Base-by-base conservation (phyloP, 768 basidiomycete species). In the Serpula lacrymans region DNA sequence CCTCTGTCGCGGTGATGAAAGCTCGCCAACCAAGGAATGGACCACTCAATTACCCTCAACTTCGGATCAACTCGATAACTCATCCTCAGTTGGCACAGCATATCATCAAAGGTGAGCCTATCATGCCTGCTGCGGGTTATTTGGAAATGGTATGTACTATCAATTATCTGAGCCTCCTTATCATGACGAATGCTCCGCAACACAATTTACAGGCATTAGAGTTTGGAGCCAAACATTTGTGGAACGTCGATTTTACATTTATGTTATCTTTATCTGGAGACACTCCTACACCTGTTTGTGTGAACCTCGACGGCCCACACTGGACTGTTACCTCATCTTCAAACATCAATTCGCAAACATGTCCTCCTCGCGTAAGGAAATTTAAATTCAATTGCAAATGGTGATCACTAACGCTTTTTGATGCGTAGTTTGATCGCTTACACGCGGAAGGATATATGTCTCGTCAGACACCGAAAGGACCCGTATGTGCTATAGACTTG, bases 121-220 rank as follows among this genome's bases (percentile, higher is more conserved):
- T 74, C 18, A 66, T 72, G 64, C 70, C 73, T 7, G 71, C 70
- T 11, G 62, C 71, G 12, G 73, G 70, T 16, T 74, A 52, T 35
- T 47, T 68, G 2, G 58, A 62, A 39, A 68, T 70, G 65, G 68
- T 68, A 41, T 3, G 54, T 42, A 7, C 12, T 22, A 23, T 29
- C 18, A n/a, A n/a, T n/a, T n/a, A n/a, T n/a, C n/a, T n/a, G 34
- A 14, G 35, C 27, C 47, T 11, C 34, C 37, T 38, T 28, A 12
- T 14, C 25, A 39, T 45, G 5, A 4, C 21, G 20, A 36, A 30
- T 11, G 39, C 25, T n/a, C n/a, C n/a, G n/a, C n/a, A n/a, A n/a
- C n/a, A n/a, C n/a, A n/a, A 8, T n/a, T 18, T 16, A 3, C 14
- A 41, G 40, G 34, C 21, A n/a, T 37, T 41, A 18, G 40, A 41